Conservation (phyloP, 192 early-diverging fungal genomes). For the Coemansia sp. region DNA sequence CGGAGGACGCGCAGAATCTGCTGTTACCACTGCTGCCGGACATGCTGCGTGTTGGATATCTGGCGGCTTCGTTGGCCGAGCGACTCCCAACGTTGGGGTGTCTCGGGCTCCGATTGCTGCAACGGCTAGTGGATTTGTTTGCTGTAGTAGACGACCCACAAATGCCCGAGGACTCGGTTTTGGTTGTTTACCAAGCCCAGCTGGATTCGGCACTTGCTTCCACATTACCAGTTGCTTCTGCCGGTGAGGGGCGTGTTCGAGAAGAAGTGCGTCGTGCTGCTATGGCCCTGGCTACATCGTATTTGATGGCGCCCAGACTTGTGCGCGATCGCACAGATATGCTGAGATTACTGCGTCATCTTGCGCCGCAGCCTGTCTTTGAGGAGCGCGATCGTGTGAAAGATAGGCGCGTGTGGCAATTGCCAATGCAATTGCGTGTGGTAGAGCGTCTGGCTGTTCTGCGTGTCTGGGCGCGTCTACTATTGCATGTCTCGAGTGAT, state of each 20-base stretch:
- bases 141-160: constrained; percentile 82
- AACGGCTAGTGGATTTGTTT: constrained; percentile 77
- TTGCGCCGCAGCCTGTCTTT: constrained; percentile 34
- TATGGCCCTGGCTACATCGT: constrained; percentile 21
- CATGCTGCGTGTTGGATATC: constrained; percentile 87
- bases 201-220: constrained; percentile 90
- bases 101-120: constrained; percentile 76
- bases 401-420: background rate
- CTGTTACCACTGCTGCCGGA: constrained; percentile 63
- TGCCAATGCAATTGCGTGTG: constrained; percentile 25
- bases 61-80: constrained; percentile 76
- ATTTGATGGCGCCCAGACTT: constrained; percentile 32
- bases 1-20: constrained; percentile 46
- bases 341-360: constrained; percentile 28
- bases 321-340: constrained; percentile 14
- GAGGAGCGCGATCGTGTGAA: background rate
- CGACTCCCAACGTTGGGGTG: constrained; percentile 62
- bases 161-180: constrained; percentile 64
- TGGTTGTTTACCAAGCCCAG: constrained; percentile 94
- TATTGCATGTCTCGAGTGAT: background rate
- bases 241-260: background rate
- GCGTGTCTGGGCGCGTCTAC: constrained; percentile 25
- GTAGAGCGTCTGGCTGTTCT: constrained; percentile 19
- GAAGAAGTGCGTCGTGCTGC: constrained; percentile 20
- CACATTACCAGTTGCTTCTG: constrained; percentile 29